Conservation (phyloP, 2,329 filamentous ascomycete species). For the Phoma herbarum region DNA sequence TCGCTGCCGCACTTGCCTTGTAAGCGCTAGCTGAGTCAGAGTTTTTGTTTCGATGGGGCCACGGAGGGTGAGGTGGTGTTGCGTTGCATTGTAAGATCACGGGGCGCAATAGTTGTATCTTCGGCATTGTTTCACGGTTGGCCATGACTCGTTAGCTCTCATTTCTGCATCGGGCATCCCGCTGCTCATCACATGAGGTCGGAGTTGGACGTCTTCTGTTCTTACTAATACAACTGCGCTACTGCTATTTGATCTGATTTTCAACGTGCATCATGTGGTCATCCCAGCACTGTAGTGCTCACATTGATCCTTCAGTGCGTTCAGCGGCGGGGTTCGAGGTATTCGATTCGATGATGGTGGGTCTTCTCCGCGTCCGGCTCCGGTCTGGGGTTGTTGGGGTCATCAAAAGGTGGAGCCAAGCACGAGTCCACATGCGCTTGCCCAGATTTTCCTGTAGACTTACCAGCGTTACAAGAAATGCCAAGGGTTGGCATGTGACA, state of each 20-base stretch:
- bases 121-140: slow-evolving; percentile 12
- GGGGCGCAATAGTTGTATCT: slow-evolving; percentile 5
- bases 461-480: slow-evolving; percentile 6
- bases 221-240: slow-evolving; percentile 6
- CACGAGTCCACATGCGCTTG: slow-evolving; percentile 6
- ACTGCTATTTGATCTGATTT: not conserved
- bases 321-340: slow-evolving; percentile 7
- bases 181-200: not conserved
- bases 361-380: slow-evolving; percentile 15
- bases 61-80: no score
- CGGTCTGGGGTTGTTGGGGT: slow-evolving; percentile 20
- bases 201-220: not conserved
- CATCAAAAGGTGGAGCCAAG: slow-evolving; percentile 14
- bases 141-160: slow-evolving; percentile 16
- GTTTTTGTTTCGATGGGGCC: slow-evolving; percentile 8
- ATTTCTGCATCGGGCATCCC: slow-evolving; percentile 5
- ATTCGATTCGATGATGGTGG: slow-evolving; percentile 15
- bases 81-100: slow-evolving; percentile 16
- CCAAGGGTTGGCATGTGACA: slow-evolving; percentile 22
- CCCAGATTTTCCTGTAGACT: slow-evolving; percentile 2
- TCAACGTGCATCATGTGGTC: slow-evolving; percentile 3
- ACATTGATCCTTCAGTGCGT: slow-evolving; percentile 14
- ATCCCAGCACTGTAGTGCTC: slow-evolving; percentile 4
- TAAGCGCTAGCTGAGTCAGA: slow-evolving; percentile 23
- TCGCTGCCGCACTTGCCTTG: slow-evolving; percentile 37